Conservation (phyloP, 345 rosid species). For the Populus deltoides region DNA sequence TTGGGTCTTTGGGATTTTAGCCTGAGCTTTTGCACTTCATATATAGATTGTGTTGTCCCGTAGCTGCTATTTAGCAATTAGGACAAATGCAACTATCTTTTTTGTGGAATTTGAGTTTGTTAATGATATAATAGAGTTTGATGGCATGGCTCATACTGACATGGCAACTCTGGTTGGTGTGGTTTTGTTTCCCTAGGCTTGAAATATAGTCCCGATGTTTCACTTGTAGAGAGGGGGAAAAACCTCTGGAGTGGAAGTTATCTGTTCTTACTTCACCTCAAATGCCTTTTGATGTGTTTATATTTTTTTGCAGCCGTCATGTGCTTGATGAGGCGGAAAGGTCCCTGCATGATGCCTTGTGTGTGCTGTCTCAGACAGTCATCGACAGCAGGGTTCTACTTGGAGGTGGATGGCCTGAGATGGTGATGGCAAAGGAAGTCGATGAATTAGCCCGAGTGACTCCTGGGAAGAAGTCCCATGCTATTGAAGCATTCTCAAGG, state of each 20-base stretch:
- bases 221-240: too few relatives aligned
- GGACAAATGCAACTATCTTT: too few relatives aligned
- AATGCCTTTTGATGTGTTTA: not conserved
- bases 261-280: not conserved
- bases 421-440: constrained; percentile 97
- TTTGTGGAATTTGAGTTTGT: too few relatives aligned
- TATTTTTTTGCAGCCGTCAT: constrained; percentile 60
- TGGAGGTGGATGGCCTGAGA: constrained; percentile 99
- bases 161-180: too few relatives aligned
- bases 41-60: too few relatives aligned
- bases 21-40: too few relatives aligned
- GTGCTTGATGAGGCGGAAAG: constrained; percentile 98
- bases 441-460: constrained; percentile 92
- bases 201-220: too few relatives aligned
- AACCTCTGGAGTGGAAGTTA: not conserved
- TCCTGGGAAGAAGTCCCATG: constrained; percentile 95
- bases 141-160: too few relatives aligned
- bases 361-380: constrained; percentile 93
- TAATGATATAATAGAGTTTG: too few relatives aligned
- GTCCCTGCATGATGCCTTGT: constrained; percentile 92
- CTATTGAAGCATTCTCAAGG: constrained; percentile 87
- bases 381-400: constrained; percentile 85
- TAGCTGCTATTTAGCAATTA: too few relatives aligned
- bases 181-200: too few relatives aligned
- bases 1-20: too few relatives aligned